Conservation (phyloP, 257 asterid genomes). For the Lycium ferocissimum region DNA sequence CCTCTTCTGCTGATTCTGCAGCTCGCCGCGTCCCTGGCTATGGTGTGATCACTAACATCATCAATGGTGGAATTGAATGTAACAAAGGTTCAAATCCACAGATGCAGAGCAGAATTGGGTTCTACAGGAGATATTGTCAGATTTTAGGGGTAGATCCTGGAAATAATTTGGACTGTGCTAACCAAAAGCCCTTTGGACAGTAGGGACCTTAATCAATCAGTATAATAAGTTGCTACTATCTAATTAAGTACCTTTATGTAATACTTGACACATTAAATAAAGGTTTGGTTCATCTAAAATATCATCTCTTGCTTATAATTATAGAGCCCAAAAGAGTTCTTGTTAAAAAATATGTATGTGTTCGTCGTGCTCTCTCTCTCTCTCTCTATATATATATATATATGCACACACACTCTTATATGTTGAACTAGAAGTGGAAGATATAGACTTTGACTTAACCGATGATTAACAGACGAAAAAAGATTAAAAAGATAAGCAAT, state of each 20-base stretch:
- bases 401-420: no score
- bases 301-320: not conserved
- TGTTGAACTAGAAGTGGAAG: no score
- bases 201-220: not conserved
- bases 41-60: constrained; percentile 47
- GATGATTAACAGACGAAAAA: no score
- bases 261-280: not conserved
- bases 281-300: not conserved
- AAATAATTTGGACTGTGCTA: constrained; percentile 40
- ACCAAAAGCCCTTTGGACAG: constrained; percentile 41
- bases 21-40: constrained; percentile 39
- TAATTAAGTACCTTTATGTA: not conserved
- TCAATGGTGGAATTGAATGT: constrained; percentile 50
- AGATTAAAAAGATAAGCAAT: no score
- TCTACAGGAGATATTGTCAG: constrained; percentile 41
- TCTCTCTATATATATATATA: no score
- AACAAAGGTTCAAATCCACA: constrained; percentile 37
- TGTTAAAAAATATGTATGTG: not conserved
- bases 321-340: not conserved
- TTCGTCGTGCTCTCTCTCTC: no score
- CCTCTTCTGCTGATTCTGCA: constrained; percentile 35
- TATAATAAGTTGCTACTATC: not conserved
- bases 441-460: no score
- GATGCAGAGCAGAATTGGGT: constrained; percentile 40
- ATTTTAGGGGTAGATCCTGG: constrained; percentile 42